Conservation (phyloP, 1,139 yeast species). For the Nakaseomyces nivariensis region DNA sequence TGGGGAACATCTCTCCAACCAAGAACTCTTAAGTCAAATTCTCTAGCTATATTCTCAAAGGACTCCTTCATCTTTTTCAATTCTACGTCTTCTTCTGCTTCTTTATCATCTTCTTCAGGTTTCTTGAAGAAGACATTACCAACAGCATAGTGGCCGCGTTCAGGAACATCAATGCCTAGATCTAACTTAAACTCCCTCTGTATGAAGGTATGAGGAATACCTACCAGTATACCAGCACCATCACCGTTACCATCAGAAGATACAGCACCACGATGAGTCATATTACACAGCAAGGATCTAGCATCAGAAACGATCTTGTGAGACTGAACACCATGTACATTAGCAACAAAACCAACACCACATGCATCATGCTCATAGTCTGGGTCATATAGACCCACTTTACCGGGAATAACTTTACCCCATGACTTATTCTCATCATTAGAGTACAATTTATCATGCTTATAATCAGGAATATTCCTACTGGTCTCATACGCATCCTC, state of each 20-base stretch:
- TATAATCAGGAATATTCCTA: constrained; percentile 45
- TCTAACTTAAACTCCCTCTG: constrained; percentile 63
- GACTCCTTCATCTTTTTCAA: constrained; percentile 60
- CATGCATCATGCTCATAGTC: constrained; percentile 93
- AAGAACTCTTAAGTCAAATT: constrained; percentile 69
- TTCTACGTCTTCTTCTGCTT: constrained; percentile 27
- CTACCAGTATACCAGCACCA: constrained; percentile 95
- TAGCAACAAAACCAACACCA: constrained; percentile 97
- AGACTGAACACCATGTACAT: constrained; percentile 76
- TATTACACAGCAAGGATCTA: constrained; percentile 75
- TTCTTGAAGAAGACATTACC: constrained; percentile 90
- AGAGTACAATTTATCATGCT: constrained; percentile 31
- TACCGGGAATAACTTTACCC: constrained; percentile 82
- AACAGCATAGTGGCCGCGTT: constrained; percentile 81
- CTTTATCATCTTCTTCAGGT: constrained; percentile 40
- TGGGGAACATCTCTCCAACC: constrained; percentile 98
- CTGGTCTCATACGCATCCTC: constrained; percentile 25
- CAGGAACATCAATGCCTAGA: constrained; percentile 45
- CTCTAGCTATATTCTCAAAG: constrained; percentile 70
- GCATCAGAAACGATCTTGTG: constrained; percentile 95
- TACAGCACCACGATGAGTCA: constrained; percentile 99
- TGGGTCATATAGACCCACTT: constrained; percentile 89
- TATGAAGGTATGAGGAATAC: constrained; percentile 85
- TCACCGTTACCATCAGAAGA: constrained; percentile 96
- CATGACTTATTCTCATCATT: constrained; percentile 56